Evolutionary conservation across 495 filamentous ascomycete species (phyloP).

Genomic region (Penicillium canariense): DNA sequence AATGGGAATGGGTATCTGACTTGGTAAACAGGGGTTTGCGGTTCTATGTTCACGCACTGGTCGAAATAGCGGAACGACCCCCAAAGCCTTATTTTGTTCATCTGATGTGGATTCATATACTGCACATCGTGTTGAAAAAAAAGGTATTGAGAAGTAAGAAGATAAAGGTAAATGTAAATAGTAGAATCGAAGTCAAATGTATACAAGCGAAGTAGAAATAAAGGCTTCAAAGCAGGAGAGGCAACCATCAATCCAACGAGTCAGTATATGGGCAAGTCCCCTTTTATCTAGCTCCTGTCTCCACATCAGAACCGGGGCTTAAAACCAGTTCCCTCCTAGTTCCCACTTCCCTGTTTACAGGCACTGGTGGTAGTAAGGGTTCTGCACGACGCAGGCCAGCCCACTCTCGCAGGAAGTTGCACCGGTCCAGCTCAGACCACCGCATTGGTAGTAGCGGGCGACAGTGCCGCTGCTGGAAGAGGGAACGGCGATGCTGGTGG

Average conservation of each 20-base stretch:
- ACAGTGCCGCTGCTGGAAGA: conserved; percentile 21
- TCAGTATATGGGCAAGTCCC: not conserved
- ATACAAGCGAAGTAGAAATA: conserved; percentile 13
- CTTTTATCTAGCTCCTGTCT: not conserved
- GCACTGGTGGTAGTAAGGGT: conserved; percentile 55
- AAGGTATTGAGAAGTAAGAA: not conserved
- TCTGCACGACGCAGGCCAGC: conserved; percentile 43
- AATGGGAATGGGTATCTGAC: too few species aligned
- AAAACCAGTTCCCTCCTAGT: too few species aligned
- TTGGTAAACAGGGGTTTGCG: too few species aligned
- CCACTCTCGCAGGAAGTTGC: conserved; percentile 44
- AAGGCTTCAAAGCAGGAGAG: conserved; percentile 4
- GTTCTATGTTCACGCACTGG: too few species aligned
- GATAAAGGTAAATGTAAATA: not conserved
- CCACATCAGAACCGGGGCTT: too few species aligned
- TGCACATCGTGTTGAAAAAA: too few species aligned
- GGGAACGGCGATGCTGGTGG: conserved; percentile 21
- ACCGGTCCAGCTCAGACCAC: conserved; percentile 50
- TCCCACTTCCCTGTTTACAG: conserved; percentile 25
- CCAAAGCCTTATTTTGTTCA: too few species aligned
- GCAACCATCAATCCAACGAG: not conserved
- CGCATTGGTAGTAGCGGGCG: conserved; percentile 47
- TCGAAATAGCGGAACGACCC: too few species aligned
- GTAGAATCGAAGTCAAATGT: conserved; percentile 11
- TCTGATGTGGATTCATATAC: too few species aligned